phyloP scores from a whole-genome alignment of 148 eudicot genomes.

The Selenicereus undatus region DNA sequence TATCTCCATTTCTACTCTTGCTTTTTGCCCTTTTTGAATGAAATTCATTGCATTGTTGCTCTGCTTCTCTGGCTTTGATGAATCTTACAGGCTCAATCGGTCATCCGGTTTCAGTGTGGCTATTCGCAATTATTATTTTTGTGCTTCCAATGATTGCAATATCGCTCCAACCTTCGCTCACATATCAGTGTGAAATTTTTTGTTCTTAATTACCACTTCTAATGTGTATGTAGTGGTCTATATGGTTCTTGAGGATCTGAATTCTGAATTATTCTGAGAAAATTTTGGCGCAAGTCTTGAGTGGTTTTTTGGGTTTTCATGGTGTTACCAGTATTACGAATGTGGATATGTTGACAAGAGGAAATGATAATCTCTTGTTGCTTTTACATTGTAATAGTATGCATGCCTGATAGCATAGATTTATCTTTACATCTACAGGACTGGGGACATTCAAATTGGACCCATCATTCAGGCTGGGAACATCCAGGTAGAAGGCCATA shows the following conservation, averaged over 20 bases:
- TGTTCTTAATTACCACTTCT: neutral
- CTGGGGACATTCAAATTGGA: slow-evolving; percentile 64
- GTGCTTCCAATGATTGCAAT: neutral
- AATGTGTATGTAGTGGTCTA: neutral
- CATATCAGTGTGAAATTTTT: neutral
- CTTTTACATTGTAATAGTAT: neutral
- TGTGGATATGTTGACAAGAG: neutral
- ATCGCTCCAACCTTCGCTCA: neutral
- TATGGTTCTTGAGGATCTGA: neutral
- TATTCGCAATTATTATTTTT: too few species aligned
- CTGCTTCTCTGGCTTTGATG: neutral
- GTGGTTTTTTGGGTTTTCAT: neutral
- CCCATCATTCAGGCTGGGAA: slow-evolving; percentile 59
- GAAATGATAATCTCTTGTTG: neutral
- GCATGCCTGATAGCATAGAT: neutral
- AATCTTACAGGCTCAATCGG: neutral
- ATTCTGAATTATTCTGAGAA: too few species aligned
- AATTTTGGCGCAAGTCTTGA: too few species aligned
- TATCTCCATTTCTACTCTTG: neutral
- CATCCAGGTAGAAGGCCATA: slow-evolving; percentile 47
- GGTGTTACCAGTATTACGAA: neutral
- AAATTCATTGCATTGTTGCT: neutral
- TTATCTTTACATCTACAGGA: slow-evolving; percentile 45
- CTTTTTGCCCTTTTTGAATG: neutral
- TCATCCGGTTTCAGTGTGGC: neutral